These are phyloP conservation scores for Barnettozyma hawaiiensis DNA, from an alignment of 1,139 yeast genomes.

Conservation along the genomic window DNA sequence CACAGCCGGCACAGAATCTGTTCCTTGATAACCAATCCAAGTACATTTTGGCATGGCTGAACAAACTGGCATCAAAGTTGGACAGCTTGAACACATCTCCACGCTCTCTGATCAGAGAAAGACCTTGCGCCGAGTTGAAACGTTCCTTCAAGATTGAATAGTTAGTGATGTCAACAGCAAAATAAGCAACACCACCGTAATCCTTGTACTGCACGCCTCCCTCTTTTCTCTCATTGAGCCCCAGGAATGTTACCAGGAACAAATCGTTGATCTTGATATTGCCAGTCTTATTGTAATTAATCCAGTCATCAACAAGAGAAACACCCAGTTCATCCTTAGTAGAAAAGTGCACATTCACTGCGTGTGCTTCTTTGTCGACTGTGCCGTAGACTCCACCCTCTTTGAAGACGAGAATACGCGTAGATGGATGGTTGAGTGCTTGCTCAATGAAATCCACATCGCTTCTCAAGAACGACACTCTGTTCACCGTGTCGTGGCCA, in stretches of 20 bases:
- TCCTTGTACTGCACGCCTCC: slow-evolving; percentile 32
- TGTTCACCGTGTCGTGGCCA: slow-evolving; percentile 60
- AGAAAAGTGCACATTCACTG: slow-evolving; percentile 12
- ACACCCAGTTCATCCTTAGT: slow-evolving; percentile 14
- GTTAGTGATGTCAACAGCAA: slow-evolving; percentile 62
- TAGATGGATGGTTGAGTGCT: slow-evolving; percentile 45
- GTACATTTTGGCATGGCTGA: slow-evolving; percentile 79
- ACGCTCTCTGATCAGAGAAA: slow-evolving; percentile 10
- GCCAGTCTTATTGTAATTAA: slow-evolving; percentile 15
- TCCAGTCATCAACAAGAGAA: slow-evolving; percentile 15
- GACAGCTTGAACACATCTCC: slow-evolving; percentile 28
- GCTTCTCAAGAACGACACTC: slow-evolving; percentile 74
- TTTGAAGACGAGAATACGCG: slow-evolving; percentile 53
- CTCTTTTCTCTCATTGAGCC: slow-evolving; percentile 54
- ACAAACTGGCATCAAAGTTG: slow-evolving; percentile 55
- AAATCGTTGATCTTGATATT: slow-evolving; percentile 23
- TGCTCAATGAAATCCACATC: slow-evolving; percentile 52
- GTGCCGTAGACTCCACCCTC: slow-evolving; percentile 24
- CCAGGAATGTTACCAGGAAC: slow-evolving; percentile 49
- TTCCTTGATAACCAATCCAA: slow-evolving; percentile 79
- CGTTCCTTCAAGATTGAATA: slow-evolving; percentile 15
- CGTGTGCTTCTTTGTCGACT: background rate
- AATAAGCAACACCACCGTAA: slow-evolving; percentile 70
- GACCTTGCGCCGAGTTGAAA: slow-evolving; percentile 2
- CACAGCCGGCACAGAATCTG: slow-evolving; percentile 87